Evolutionary conservation across 2,329 filamentous ascomycete genomes (phyloP), one percentile per base, ranked within the genome.

Genomic region (Pestalotiopsis sp.): DNA sequence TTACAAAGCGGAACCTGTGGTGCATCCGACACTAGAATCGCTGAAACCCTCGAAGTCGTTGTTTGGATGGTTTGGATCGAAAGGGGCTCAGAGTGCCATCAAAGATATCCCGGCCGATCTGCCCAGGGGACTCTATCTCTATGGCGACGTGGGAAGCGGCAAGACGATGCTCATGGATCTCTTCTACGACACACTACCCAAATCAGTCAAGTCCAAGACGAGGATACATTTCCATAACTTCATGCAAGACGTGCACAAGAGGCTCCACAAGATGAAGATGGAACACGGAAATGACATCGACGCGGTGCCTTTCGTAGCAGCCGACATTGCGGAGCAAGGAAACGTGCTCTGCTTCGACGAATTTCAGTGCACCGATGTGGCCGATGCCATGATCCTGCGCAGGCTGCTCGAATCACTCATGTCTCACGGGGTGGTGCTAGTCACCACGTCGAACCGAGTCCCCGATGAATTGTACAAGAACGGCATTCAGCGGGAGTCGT

Each of bases 131-230:
- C 82, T 99, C 39, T 99, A 99, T 80, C 92, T 99, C 80, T 98
- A 93, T 76, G 96, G 96, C 69, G 96, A 99, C 79, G 96, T 99
- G 2, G 96, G 96, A 56, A 97, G 94, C 75, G 96, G 96, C 71
- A 99, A 97, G 86, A 99, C 96, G 2, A 99, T 99, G 96, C 86
- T 99, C 77, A 99, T 99, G 96, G 95, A 99, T 78, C 85, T 99
- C 64, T 98, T 98, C 80, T 97, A 95, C 83, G 95, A 98, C 72
- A 98, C 95, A 0, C 84, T 98, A 25, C 96, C 96, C 0, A 79
- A 84, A 17, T 91, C 92, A 69, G 94, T 98, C 72, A 87, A 86
- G 68, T 89, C 90, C 39, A 98, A 97, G 83, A 97, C 92, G 61
- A 88, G 96, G 62, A 98, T 99, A 76, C 96, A 99, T 83, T 99